These are phyloP conservation scores for Dendryphion nanum DNA, from an alignment of 2,329 filamentous ascomycete genomes.

Conservation along the genomic window DNA sequence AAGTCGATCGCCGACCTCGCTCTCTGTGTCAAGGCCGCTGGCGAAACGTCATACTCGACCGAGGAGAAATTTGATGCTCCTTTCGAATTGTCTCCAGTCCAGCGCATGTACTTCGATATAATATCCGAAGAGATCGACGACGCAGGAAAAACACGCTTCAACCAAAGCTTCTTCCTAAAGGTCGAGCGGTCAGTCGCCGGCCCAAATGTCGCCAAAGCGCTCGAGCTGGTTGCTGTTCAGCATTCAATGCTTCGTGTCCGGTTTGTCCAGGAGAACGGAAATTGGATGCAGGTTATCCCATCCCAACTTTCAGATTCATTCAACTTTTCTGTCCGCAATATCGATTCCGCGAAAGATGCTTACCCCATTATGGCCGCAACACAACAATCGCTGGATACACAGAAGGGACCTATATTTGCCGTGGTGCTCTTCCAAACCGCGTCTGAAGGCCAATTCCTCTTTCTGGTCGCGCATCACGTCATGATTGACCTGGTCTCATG, in stretches of 20 bases:
- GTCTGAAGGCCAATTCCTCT: slow-evolving; percentile 7
- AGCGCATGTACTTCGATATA: slow-evolving; percentile 38
- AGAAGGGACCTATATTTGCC: slow-evolving; percentile 14
- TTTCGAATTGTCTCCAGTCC: slow-evolving; percentile 43
- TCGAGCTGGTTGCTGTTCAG: slow-evolving; percentile 13
- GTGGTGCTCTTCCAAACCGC: slow-evolving; percentile 20
- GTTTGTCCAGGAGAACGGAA: slow-evolving; percentile 8
- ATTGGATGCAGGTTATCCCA: slow-evolving; percentile 16
- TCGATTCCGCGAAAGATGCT: slow-evolving; percentile 2
- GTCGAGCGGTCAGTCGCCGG: slow-evolving; percentile 20
- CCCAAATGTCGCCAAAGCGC: slow-evolving; percentile 14
- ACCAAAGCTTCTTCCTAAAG: slow-evolving; percentile 41
- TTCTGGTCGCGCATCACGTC: slow-evolving; percentile 31
- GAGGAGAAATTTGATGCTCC: slow-evolving; percentile 15
- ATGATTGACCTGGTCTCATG: slow-evolving; percentile 46
- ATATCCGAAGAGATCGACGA: slow-evolving; percentile 2
- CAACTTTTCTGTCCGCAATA: slow-evolving; percentile 4
- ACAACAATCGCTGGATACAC: slow-evolving; percentile 11
- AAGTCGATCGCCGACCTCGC: slow-evolving; percentile 13
- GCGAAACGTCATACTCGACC: slow-evolving; percentile 1
- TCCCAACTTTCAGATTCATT: slow-evolving; percentile 9
- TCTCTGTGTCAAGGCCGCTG: slow-evolving; percentile 1
- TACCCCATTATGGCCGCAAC: slow-evolving; percentile 19
- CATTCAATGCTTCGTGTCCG: slow-evolving; percentile 19
- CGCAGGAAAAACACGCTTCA: slow-evolving; percentile 35